Percentiles rank a stretch among this genome's conserved stretches.
These are phyloP conservation scores for Thelonectria rubi DNA, from an alignment of 2,329 filamentous ascomycete species.

Conservation along the genomic window DNA sequence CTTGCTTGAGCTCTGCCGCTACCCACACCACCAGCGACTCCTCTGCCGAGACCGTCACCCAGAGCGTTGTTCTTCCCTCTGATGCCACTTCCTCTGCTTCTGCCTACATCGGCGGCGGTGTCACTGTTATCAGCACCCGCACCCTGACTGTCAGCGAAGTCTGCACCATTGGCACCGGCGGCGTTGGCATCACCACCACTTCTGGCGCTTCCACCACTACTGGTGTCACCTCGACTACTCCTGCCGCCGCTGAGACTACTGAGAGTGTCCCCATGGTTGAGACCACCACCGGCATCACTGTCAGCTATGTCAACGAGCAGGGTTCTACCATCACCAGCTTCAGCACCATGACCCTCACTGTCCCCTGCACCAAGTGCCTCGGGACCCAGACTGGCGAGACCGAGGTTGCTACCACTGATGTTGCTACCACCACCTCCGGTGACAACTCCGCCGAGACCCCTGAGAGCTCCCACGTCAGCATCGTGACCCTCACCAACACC, in stretches of 20 bases:
- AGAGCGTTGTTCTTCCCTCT: constrained; percentile 39
- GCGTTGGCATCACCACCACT: constrained; percentile 34
- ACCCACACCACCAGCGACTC: constrained; percentile 34
- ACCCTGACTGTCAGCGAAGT: constrained; percentile 41
- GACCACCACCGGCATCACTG: constrained; percentile 26
- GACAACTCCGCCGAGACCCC: background rate
- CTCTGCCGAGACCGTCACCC: constrained; percentile 35
- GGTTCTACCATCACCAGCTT: constrained; percentile 23
- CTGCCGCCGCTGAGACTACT: constrained; percentile 24
- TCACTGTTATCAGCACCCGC: constrained; percentile 38
- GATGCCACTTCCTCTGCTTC: constrained; percentile 33
- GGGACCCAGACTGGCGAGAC: constrained; percentile 7
- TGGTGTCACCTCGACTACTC: constrained; percentile 26
- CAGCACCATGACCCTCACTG: constrained; percentile 23
- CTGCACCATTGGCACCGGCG: constrained; percentile 37
- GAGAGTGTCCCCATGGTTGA: constrained; percentile 28
- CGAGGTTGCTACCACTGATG: constrained; percentile 9
- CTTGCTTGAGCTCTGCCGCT: constrained; percentile 38
- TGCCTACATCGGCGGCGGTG: constrained; percentile 33
- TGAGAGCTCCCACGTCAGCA: constrained; percentile 18
- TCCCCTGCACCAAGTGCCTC: constrained; percentile 23
- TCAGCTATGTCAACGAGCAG: constrained; percentile 24
- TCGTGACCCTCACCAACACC: constrained; percentile 26
- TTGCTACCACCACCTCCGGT: background rate
- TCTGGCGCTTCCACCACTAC: constrained; percentile 20